These are phyloP conservation scores for Crotalaria pallida DNA, from an alignment of 306 rosid species.

Conservation along the genomic window DNA sequence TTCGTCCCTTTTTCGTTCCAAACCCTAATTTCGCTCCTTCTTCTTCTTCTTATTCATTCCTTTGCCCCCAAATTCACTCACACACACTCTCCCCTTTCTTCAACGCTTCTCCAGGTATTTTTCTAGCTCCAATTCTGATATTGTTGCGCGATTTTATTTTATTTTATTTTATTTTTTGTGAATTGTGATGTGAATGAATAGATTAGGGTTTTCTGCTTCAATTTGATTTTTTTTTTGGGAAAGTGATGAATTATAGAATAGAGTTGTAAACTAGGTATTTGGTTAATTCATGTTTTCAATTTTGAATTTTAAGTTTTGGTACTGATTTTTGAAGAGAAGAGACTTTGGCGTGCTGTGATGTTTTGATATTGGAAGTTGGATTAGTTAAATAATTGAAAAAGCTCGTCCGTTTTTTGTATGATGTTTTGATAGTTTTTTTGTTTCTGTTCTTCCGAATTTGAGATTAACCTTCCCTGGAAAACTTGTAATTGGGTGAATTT, in stretches of 20 bases:
- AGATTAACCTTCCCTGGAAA: background rate
- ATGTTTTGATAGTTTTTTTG: background rate
- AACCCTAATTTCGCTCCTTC: background rate
- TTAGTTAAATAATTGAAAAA: background rate
- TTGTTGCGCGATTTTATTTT: background rate
- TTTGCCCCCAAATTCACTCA: slow-evolving; percentile 13
- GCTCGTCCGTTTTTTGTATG: background rate
- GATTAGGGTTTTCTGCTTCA: background rate
- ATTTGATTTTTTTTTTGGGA: background rate
- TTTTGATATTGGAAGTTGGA: background rate
- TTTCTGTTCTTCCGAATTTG: background rate
- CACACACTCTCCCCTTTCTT: background rate
- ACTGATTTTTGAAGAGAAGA: background rate
- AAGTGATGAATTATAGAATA: background rate
- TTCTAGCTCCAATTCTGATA: background rate
- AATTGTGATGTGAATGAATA: background rate
- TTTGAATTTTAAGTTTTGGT: no score
- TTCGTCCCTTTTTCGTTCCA: background rate
- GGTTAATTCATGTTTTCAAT: background rate
- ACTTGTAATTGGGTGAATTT: background rate
- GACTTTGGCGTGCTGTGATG: background rate
- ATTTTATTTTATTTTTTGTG: background rate
- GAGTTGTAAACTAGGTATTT: background rate
- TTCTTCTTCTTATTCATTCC: background rate
- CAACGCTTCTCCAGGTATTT: slow-evolving; percentile 10